Base-by-base conservation (phyloP, 2,329 filamentous ascomycete genomes). In the Tolypocladium album region DNA sequence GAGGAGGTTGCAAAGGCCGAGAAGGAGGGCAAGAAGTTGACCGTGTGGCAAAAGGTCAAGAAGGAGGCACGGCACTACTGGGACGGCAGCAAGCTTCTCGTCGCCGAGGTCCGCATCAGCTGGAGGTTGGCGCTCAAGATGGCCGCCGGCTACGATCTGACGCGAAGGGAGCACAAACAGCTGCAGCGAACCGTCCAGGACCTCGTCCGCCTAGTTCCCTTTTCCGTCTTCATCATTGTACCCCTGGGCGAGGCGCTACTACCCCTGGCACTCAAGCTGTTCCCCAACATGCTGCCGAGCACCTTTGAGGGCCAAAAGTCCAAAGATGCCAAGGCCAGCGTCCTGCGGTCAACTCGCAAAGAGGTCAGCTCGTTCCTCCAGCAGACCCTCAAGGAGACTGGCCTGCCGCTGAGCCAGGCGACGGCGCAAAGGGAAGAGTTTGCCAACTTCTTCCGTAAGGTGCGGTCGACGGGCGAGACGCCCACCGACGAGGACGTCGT, bases 141-240 rank as follows among this genome's bases (percentile, higher is more conserved):
- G 94, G 92, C 92, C 17, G 92, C 90, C 61, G 94, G 94, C 9
- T 99, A 99, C 76, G 94, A 99, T 75, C 85, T 99, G 64, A 97
- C 90, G 61, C 87, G 94, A 64, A 86, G 94, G 78, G 94, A 99
- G 78, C 86, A 94, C 76, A 85, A 92, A 70, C 94, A 97, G 82
- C 81, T 99, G 60, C 87, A 90, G 78, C 85, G 94, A 70, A 99
- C 94, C 13, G 91, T 97, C 20, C 90, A 95, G 75, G 94, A 99
- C 78, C 82, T 99, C 55, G 92, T 86, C 40, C 92, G 94, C 20
- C 79, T 99, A 61, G 89, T 99, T 17, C 94, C 94, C 20, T 99
- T 99, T 75, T 96, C 92, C 9, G 89, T 97, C 67, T 99, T 99
- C 75, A 84, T 99, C 68, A 93, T 99, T 66, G 92, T 99, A 45